Evolutionary conservation across 2,329 filamentous ascomycete species (phyloP).

Genomic region (Grosmannia huntii): DNA sequence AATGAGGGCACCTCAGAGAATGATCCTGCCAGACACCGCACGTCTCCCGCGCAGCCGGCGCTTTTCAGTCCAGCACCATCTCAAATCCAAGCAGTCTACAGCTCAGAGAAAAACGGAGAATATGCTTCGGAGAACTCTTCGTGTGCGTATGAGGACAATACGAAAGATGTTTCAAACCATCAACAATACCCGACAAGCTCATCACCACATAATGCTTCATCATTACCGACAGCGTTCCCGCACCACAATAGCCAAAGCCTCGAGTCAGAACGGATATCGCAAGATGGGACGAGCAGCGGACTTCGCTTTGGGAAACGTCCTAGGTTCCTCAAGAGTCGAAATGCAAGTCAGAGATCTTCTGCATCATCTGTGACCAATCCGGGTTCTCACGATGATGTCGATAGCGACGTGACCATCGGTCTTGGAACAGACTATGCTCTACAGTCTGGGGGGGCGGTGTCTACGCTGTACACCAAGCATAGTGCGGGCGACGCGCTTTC

Average conservation of each 20-base stretch:
- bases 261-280: neutral
- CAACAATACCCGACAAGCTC: neutral
- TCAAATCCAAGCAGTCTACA: neutral
- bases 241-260: neutral
- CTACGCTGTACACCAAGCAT: constrained; percentile 37
- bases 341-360: constrained; percentile 46
- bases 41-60: neutral
- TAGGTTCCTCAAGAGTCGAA: constrained; percentile 44
- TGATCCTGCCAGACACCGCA: neutral
- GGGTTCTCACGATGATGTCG: constrained; percentile 44
- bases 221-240: neutral
- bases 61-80: neutral
- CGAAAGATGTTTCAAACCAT: neutral
- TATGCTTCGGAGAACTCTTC: neutral
- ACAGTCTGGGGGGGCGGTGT: constrained; percentile 65
- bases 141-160: neutral
- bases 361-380: constrained; percentile 44
- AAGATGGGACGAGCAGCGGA: constrained; percentile 26
- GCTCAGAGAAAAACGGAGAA: neutral
- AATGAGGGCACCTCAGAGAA: neutral
- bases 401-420: constrained; percentile 62
- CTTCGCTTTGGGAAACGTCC: constrained; percentile 35
- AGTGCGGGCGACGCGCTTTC: constrained; percentile 42
- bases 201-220: neutral
- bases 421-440: constrained; percentile 63